Percentiles rank a stretch among this genome's conserved stretches.
These are phyloP conservation scores for Cryptococcus sp. DNA, from an alignment of 1,284 basidiomycete genomes.

Conservation along the genomic window DNA sequence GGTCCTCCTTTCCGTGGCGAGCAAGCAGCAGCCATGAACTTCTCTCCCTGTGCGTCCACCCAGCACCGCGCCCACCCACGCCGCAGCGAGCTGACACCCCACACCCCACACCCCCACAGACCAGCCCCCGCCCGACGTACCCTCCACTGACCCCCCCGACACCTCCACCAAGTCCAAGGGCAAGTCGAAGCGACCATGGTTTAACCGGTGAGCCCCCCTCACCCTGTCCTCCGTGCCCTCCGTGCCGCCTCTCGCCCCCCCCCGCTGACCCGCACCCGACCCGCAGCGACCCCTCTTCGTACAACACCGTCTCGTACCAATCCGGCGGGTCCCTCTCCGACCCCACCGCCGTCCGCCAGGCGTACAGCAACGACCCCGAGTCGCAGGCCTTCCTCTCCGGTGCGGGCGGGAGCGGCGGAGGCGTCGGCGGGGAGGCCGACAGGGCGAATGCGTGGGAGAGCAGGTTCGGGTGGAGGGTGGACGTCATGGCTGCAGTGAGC, in stretches of 20 bases:
- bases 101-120: constrained; percentile 25
- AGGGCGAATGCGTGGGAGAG: constrained; percentile 68
- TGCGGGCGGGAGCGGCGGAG: not conserved
- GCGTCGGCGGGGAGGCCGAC: constrained; percentile 51
- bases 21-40: constrained; percentile 17
- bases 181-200: constrained; percentile 58
- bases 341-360: constrained; percentile 36
- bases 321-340: constrained; percentile 56
- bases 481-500: constrained; percentile 63
- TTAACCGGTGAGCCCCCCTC: constrained; percentile 52
- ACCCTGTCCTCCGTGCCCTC: not conserved
- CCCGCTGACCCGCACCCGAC: not conserved
- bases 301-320: constrained; percentile 56
- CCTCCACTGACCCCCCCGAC: constrained; percentile 32
- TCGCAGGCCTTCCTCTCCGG: constrained; percentile 51
- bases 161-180: constrained; percentile 33
- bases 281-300: constrained; percentile 40
- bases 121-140: constrained; percentile 49
- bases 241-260: not conserved
- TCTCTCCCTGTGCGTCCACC: constrained; percentile 33
- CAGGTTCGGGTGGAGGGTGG: constrained; percentile 64
- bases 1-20: too few species aligned
- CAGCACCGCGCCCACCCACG: not conserved
- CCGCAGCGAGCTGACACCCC: not conserved
- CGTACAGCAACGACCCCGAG: constrained; percentile 45